Evolutionary conservation across 495 filamentous ascomycete genomes (phyloP).

Genomic region (Acidiella bohemica): DNA sequence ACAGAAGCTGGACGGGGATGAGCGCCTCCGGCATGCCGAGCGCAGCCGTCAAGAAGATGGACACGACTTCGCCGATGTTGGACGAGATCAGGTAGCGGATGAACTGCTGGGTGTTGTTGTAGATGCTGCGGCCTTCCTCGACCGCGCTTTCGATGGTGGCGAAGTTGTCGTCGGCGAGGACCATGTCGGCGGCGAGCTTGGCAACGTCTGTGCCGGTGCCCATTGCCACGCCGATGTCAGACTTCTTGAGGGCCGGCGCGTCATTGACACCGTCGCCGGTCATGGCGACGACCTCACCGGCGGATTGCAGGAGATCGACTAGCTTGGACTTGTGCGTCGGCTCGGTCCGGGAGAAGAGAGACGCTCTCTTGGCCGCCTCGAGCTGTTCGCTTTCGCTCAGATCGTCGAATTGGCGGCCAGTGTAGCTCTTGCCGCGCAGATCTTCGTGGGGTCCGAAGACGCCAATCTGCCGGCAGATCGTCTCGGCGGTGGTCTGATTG

Average conservation of each 20-base stretch:
- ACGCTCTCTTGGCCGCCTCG: conserved; percentile 69
- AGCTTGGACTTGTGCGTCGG: conserved; percentile 90
- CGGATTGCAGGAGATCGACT: conserved; percentile 86
- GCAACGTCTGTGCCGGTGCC: conserved; percentile 96
- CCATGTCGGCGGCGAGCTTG: conserved; percentile 96
- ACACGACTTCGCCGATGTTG: conserved; percentile 98
- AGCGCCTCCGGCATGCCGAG: conserved; percentile 96
- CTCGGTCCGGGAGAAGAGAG: conserved; percentile 93
- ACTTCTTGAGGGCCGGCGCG: conserved; percentile 94
- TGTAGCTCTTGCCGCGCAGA: conserved; percentile 83
- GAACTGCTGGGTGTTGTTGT: conserved; percentile 99
- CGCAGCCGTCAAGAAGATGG: conserved; percentile 96
- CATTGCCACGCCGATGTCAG: conserved; percentile 99
- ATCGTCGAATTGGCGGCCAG: conserved; percentile 84
- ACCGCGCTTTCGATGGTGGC: conserved; percentile 93
- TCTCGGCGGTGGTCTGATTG: conserved; percentile 93
- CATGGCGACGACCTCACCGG: conserved; percentile 96
- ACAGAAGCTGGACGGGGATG: conserved; percentile 92
- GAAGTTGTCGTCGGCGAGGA: conserved; percentile 97
- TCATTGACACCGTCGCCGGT: conserved; percentile 99
- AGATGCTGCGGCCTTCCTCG: conserved; percentile 95
- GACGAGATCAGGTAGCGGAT: conserved; percentile 98
- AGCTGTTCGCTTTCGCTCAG: conserved; percentile 68
- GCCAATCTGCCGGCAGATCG: conserved; percentile 92
- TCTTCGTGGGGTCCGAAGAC: conserved; percentile 76